These are phyloP conservation scores for Neurospora sp. DNA, from an alignment of 2,329 filamentous ascomycete genomes.

Conservation along the genomic window DNA sequence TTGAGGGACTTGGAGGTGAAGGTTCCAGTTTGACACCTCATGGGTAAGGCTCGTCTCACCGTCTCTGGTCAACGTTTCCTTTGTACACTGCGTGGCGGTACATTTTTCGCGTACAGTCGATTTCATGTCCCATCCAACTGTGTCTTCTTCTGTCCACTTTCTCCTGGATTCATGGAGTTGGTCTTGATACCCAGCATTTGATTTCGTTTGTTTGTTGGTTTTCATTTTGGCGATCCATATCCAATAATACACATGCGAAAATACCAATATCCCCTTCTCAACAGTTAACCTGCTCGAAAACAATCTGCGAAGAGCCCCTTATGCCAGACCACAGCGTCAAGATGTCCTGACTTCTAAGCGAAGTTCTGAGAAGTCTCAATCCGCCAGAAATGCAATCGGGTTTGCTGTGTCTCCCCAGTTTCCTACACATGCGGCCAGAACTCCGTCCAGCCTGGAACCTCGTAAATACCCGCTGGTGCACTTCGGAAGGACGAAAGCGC, in stretches of 20 bases:
- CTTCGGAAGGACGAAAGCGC: background rate
- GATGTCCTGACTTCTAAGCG: background rate
- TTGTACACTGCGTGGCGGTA: background rate
- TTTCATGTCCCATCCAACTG: background rate
- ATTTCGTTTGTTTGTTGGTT: background rate
- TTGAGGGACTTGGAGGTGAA: slow-evolving; percentile 21
- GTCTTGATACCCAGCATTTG: background rate
- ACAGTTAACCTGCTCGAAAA: background rate
- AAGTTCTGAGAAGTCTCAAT: background rate
- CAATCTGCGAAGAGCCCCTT: background rate
- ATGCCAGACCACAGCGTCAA: background rate
- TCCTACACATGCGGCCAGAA: background rate
- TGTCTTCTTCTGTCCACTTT: background rate
- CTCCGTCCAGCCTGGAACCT: background rate
- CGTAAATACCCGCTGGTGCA: background rate
- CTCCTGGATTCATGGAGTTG: background rate
- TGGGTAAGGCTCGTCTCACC: background rate
- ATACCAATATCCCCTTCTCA: background rate
- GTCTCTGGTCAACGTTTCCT: background rate
- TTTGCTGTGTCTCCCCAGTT: background rate
- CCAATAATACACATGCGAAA: background rate
- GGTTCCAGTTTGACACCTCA: background rate
- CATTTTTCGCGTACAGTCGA: background rate
- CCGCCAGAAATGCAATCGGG: background rate
- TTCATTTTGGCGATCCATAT: background rate